Evolutionary conservation across 2,329 filamentous ascomycete species (phyloP), one percentile per base, ranked within the genome.

Genomic region (Hawksworthiomyces lignivorus): DNA sequence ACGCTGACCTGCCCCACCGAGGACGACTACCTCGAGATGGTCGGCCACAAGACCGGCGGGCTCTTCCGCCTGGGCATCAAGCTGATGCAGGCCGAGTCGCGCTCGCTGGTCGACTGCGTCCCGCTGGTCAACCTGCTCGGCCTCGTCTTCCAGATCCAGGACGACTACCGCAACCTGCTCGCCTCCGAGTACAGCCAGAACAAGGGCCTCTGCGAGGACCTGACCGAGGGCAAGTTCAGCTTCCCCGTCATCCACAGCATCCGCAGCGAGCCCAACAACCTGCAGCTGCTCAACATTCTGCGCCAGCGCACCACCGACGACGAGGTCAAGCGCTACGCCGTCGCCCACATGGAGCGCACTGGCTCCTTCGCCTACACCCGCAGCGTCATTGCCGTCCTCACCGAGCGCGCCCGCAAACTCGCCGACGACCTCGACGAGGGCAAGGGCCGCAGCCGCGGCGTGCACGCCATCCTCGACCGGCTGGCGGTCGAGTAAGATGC

Each of bases 211-310:
- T 94, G 87, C 62, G 90, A 97, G 67, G 92, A 97, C 63, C 67
- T 97, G 53, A 96, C 88, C 1, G 92, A 97, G 67, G 90, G 90
- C 49, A 97, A 97, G 71, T 96, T 96, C 68, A 90, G 84, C 20
- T 96, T 96, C 60, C 88, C 89, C 30, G 82, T 97, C 55, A 95
- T 97, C 55, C 90, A 97, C 66, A 84, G 84, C 60, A 94, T 97
- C 52, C 84, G 86, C 46, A 68, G 82, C 46, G 77, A 88, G 57
- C 85, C 77, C 15, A 64, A 68, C 22, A 85, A 88, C 57, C 70
- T 84, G 52, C 82, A 94, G 55, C 75, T 98, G 42, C 76, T 96
- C 61, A 95, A 92, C 57, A 96, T 97, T 43, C 70, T 97, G 31
- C 87, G 87, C 63, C 89, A 96, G 62, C 90, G 88, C 64, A 88